Evolutionary conservation across 345 rosid species (phyloP), one percentile per base, ranked within the genome.

Genomic region (Raphanus sativus): DNA sequence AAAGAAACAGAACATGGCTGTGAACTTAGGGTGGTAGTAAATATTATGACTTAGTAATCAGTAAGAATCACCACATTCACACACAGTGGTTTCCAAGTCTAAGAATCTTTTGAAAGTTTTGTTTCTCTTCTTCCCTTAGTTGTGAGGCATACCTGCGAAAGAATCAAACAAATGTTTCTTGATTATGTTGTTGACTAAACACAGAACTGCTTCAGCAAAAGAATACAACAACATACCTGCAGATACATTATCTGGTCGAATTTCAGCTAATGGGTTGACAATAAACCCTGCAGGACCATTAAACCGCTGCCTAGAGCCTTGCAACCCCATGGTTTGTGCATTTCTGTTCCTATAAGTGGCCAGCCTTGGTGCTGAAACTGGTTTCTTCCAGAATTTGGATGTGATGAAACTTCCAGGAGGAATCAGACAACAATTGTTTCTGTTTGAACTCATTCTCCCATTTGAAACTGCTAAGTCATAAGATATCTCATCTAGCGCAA

Each of bases 401-500:
- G 85, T 89, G 40, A 86, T 84, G 73, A 92, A 88, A 24, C 84
- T 85, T 42, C 89, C 88, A 78, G 81, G 81, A 32, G 97, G 98
- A 30, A 95, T 81, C 33, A 89, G 76, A 80, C 97, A 95, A 77
- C 99, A 95, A 26, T 85, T 68, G 32, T 9, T 48, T 34, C 62
- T 72, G 69, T 24, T 82, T 66, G 89, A 82, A 67, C 86, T 79
- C 94, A 92, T 88, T 87, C 93, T 86, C 77, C 97, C 94, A 69
- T 77, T 86, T 52, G 92, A 81, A 58, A 87, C 89, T 6, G 94
- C 94, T 69, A 92, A 83, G 86, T 95, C 97, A 77, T 90, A 89
- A 4, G 99, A 92, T 74, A 95, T 92, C 79, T 87, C 98, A 84
- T 95, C 99, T 73, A 95, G 75, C 7, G 98, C 92, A 81, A 89